phyloP scores from a whole-genome alignment of 306 rosid genomes.

The Glycine tomentella region DNA sequence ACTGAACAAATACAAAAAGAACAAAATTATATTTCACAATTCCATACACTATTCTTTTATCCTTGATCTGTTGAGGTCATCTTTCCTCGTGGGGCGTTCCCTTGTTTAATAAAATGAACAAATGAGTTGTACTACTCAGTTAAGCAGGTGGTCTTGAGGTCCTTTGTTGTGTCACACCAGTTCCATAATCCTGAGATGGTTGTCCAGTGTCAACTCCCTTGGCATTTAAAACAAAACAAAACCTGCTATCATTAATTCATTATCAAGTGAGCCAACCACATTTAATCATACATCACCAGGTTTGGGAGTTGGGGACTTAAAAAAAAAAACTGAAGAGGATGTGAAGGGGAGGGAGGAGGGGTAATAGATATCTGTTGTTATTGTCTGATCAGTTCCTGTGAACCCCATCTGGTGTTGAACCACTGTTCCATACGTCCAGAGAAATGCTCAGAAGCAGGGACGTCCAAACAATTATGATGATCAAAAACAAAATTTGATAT shows the following conservation, averaged over 20 bases:
- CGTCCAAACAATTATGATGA: constrained; percentile 56
- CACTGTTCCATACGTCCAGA: constrained; percentile 38
- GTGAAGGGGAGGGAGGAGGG: constrained; percentile 1
- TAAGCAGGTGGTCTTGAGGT: constrained; percentile 44
- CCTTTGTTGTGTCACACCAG: constrained; percentile 43
- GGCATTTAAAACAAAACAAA: constrained; percentile 44
- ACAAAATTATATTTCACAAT: constrained; percentile 48
- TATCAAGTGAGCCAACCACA: constrained; percentile 45
- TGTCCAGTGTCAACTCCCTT: constrained; percentile 48
- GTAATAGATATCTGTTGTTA: constrained; percentile 28
- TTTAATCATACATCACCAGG: constrained; percentile 46
- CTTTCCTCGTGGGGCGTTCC: constrained; percentile 46
- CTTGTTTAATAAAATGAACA: constrained; percentile 68
- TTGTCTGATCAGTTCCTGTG: constrained; percentile 15
- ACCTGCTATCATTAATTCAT: constrained; percentile 36
- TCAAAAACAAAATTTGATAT: constrained; percentile 81
- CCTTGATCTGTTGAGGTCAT: constrained; percentile 48
- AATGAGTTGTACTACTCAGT: constrained; percentile 64
- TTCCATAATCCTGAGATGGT: constrained; percentile 51
- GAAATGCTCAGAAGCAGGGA: constrained; percentile 49
- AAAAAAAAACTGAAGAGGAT: constrained; percentile 2
- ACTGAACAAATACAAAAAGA: constrained; percentile 6
- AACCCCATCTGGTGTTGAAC: constrained; percentile 48
- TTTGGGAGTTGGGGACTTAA: constrained; percentile 40
- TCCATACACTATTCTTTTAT: constrained; percentile 50